These are phyloP conservation scores for Stachybotrys echinatus DNA, from an alignment of 2,329 filamentous ascomycete genomes.

Conservation along the genomic window DNA sequence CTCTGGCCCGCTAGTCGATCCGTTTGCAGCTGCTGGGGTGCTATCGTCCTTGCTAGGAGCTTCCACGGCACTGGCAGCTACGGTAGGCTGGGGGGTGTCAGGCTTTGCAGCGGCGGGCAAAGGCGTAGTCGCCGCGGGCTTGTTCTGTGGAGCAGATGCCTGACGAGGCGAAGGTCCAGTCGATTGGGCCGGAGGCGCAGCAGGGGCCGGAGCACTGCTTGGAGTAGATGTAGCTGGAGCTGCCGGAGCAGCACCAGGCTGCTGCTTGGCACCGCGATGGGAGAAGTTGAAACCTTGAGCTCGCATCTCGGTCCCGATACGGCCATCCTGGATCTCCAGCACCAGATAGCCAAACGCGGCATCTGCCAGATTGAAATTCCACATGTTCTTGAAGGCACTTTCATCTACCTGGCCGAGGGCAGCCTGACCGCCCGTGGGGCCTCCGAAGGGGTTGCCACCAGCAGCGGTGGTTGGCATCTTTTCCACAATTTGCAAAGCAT, in stretches of 20 bases:
- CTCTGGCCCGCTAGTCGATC: conserved; percentile 46
- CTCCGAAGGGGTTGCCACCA: conserved; percentile 94
- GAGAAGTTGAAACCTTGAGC: conserved; percentile 99
- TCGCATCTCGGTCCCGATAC: conserved; percentile 97
- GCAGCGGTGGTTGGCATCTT: conserved; percentile 97
- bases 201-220: conserved; percentile 26
- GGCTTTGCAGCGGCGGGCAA: conserved; percentile 30
- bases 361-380: conserved; percentile 98
- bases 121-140: conserved; percentile 34
- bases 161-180: conserved; percentile 30
- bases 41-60: conserved; percentile 48
- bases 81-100: conserved; percentile 44
- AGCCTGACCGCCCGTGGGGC: conserved; percentile 66
- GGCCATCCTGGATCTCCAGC: conserved; percentile 87
- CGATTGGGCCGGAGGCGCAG: conserved; percentile 29
- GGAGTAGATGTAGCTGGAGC: conserved; percentile 17
- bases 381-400: conserved; percentile 99
- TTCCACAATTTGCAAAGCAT: conserved; percentile 87
- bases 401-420: conserved; percentile 89
- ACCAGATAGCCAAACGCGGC: conserved; percentile 96
- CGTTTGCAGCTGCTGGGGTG: conserved; percentile 46
- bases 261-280: conserved; percentile 82
- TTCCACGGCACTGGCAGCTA: conserved; percentile 31
- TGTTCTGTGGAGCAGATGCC: conserved; percentile 32
- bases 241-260: conserved; percentile 33